phyloP scores from a whole-genome alignment of 495 filamentous ascomycete species.

The Usnea hakonensis region DNA sequence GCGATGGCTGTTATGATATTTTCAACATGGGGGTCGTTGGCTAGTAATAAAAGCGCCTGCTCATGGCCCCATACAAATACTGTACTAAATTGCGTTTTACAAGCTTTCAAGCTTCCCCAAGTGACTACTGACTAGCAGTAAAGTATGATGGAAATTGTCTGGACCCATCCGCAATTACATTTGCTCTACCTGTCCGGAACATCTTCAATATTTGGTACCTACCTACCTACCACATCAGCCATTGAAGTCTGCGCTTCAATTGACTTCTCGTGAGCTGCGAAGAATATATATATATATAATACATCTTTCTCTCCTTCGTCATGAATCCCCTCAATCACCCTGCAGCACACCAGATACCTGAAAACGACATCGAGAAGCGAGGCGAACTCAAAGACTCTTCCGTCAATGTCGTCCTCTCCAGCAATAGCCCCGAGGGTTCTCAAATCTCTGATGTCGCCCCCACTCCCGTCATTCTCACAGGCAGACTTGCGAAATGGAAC shows the following conservation, averaged over 20 bases:
- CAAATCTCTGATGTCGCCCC: slow-evolving; percentile 20
- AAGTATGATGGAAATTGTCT: neutral
- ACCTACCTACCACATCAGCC: neutral
- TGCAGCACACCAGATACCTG: slow-evolving; percentile 12
- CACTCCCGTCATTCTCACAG: slow-evolving; percentile 21
- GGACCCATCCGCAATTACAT: neutral
- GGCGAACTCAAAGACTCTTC: slow-evolving; percentile 9
- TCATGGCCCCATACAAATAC: no score
- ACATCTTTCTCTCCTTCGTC: neutral
- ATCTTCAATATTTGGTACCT: neutral
- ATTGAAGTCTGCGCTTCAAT: neutral
- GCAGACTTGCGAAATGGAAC: slow-evolving; percentile 15
- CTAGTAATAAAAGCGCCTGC: neutral
- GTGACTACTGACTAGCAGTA: neutral
- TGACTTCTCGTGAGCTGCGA: neutral
- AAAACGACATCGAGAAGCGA: slow-evolving; percentile 21
- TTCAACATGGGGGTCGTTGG: neutral
- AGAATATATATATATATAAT: neutral
- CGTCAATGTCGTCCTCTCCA: slow-evolving; percentile 1
- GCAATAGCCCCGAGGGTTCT: neutral
- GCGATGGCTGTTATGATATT: neutral
- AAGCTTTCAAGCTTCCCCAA: neutral
- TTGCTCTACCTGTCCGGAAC: neutral
- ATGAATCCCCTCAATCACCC: slow-evolving; percentile 14
- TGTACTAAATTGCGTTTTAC: neutral